These are phyloP conservation scores for Smithsoniella earleae DNA, from an alignment of 163 green algal species.

Conservation along the genomic window DNA sequence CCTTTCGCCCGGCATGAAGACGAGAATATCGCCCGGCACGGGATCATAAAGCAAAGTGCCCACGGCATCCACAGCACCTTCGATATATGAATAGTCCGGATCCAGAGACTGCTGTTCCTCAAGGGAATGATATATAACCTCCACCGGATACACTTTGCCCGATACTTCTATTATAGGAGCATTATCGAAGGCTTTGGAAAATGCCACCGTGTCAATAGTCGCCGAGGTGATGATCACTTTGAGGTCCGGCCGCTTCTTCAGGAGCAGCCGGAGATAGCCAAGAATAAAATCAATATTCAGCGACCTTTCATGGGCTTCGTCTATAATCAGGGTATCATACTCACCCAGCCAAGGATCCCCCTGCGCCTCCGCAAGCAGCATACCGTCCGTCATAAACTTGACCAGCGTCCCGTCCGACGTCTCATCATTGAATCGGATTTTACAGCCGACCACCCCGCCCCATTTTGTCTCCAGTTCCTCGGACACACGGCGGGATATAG, in stretches of 20 bases:
- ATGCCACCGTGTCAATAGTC: conserved; percentile 82
- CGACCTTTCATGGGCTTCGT: conserved; percentile 87
- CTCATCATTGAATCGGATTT: conserved; percentile 76
- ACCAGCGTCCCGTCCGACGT: conserved; percentile 32
- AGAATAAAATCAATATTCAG: conserved; percentile 82
- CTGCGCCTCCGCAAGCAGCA: conserved; percentile 59
- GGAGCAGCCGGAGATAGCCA: conserved; percentile 62
- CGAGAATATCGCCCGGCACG: too few relatives aligned
- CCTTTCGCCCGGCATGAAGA: too few relatives aligned
- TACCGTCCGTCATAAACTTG: conserved; percentile 62
- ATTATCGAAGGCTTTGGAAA: too few relatives aligned
- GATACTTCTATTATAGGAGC: too few relatives aligned
- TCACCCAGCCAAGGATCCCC: conserved; percentile 41
- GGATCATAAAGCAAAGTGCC: too few relatives aligned
- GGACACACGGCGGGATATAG: conserved; percentile 68
- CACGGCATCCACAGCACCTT: too few relatives aligned
- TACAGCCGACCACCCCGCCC: conserved; percentile 70
- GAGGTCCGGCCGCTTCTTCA: conserved; percentile 37
- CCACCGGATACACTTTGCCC: too few relatives aligned
- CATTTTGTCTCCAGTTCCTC: conserved; percentile 62
- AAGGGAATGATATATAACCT: too few relatives aligned
- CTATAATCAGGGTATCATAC: conserved; percentile 56
- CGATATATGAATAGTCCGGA: too few relatives aligned
- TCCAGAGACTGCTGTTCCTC: too few relatives aligned
- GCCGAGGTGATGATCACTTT: conserved; percentile 81